Base-by-base conservation (phyloP, 2,329 filamentous ascomycete species). In the Fusarium nygamai region DNA sequence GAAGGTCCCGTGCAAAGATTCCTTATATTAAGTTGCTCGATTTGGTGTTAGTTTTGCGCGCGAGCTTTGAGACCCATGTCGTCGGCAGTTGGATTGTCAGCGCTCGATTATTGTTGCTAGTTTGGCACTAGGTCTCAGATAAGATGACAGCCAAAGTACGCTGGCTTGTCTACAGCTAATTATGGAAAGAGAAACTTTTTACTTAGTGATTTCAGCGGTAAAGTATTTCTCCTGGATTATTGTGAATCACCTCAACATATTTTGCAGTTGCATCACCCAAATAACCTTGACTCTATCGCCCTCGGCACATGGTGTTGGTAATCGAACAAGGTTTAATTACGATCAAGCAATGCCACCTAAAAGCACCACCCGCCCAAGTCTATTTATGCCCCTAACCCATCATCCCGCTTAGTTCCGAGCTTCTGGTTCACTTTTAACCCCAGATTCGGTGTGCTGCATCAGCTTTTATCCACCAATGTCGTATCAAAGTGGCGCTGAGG, bases 151-250 rank as follows among this genome's bases (percentile, higher is more conserved):
- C 29, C 20, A 54, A 39, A 29, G 20, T 8, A 19, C 34, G 14
- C 4, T 27, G 20, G 3, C 20, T 17, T 9, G 13, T 17, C 5
- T 14, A 10, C 20, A 7, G 13, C 24, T 12, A 8, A 17, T 13
- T 8, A 27, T 16, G 33, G 2, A 3, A 29, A 22, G 10, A n/a
- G 11, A 24, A 33, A 8, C 3, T 33, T 2, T 9, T n/a, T 33
- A 10, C 16, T 50, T 13, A 1, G 16, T 19, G 5, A 50, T 19
- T n/a, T 8, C 16, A 24, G 8, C 8, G 5, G 8, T 19, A 1
- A 4, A 13, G 0, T 14, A 16, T 24, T 24, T 1, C 8, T 8
- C 2, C 0, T 34, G 0, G 14, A 34, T 24, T 1, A 6, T 20
- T 34, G 0, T 16, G 12, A 34, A 29, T 19, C 6, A 2, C 19